Evolutionary conservation across 768 basidiomycete species (phyloP), one percentile per base, ranked within the genome.

Genomic region (Trametes villosa): DNA sequence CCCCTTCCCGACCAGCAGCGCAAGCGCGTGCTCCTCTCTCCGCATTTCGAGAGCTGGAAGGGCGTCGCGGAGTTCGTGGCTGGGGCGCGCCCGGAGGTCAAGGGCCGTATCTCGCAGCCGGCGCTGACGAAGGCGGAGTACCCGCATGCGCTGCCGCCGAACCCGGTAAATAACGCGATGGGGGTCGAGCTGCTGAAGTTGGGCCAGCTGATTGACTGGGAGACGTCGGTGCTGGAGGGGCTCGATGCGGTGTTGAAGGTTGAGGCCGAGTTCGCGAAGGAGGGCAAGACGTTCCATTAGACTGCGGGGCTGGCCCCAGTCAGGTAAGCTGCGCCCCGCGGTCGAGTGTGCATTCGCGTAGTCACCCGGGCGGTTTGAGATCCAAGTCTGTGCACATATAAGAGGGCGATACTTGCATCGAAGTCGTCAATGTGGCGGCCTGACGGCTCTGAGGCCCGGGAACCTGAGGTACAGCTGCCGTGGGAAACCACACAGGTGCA

Each of bases 171-270:
- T 36, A 63, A 54, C 27, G 41, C 53, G 12, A 54, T 48, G 40
- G 52, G 64, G 29, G 38, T 53, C 44, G 49, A 68, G 20, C 26
- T 68, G 12, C 47, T 71, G 24, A 53, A 59, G 17, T 9, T 69
- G 15, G 45, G 56, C 38, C n/a, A 50, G 36, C 29, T 50, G 7
- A 49, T 29, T n/a, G 56, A 57, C 47, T 57, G 47, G 56, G 50
- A 41, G 56, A 31, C 53, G 29, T 60, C 63, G 4, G 53, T 68
- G 15, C 49, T 67, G 15, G 68, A 58, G 24, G 53, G 64, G 3
- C 58, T 67, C 6, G 68, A 65, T 20, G 33, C 54, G 17, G 6
- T 70, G 9, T 22, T 70, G 4, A 50, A 53, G 45, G 44, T 42
- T 15, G 68, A 68, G 49, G 51, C 55, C 62, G 24, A 31, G 47